Evolutionary conservation across 2,329 filamentous ascomycete genomes (phyloP), one percentile per base, ranked within the genome.

Genomic region (Pseudovirgaria hyperparasitica): DNA sequence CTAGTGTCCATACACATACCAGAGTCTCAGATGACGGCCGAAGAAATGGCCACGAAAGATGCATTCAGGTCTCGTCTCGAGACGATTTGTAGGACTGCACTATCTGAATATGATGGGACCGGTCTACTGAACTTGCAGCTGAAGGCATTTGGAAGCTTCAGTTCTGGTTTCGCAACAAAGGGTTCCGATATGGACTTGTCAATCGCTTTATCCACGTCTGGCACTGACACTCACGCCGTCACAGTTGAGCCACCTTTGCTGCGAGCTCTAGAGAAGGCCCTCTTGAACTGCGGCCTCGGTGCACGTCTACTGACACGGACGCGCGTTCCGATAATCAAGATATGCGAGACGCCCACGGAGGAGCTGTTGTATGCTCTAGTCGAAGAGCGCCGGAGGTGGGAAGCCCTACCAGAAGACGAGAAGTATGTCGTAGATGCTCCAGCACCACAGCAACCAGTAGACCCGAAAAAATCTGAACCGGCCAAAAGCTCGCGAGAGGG

Each of bases 151-250:
- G 85, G 84, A 5, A 92, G 84, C 47, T 62, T 92, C 24, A 70
- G 72, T 12, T 86, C 84, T 9, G 85, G 85, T 0, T 92, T 92
- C 54, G 86, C 82, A 4, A 84, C 81, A 8, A 80, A 80, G 41
- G 72, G 74, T n/a, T 87, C 85, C 2, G 85, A 93, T 43, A 84
- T 93, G 77, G 86, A 94, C 51, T 67, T 93, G 16, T 80, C 77
- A 6, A 67, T 92, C 18, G 23, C 35, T 7, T 35, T 32, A 19
- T 26, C 30, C 29, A 29, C 39, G 9, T n/a, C n/a, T n/a, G n/a
- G n/a, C n/a, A 39, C 45, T 8, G 33, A 37, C 34, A 43, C 46
- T 27, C 45, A 42, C 8, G 39, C 47, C 25, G 76, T 77, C 2
- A 46, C 52, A 12, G 56, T 65, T 23, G 59, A 67, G 1, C 74